These are phyloP conservation scores for Blastobotrys peoriensis DNA, from an alignment of 805 yeast species.

Conservation along the genomic window DNA sequence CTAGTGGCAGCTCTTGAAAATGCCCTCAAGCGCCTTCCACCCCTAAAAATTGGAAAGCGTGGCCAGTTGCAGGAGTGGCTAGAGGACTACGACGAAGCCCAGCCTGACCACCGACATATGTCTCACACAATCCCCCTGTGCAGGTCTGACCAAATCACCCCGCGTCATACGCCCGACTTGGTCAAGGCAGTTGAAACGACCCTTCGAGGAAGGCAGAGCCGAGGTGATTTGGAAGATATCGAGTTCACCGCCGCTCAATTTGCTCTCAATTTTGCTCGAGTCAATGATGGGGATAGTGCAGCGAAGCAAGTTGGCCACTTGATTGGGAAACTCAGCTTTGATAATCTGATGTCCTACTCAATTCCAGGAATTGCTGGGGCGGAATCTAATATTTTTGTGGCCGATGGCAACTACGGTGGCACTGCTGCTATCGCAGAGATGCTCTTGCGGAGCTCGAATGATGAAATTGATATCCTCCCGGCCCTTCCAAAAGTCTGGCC, in stretches of 20 bases:
- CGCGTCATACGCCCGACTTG: slow-evolving; percentile 6
- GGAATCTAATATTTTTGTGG: slow-evolving; percentile 7
- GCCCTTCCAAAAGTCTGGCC: slow-evolving; percentile 8
- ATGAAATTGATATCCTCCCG: slow-evolving; percentile 7
- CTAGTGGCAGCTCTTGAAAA: background rate
- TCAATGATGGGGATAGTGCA: slow-evolving; percentile 5
- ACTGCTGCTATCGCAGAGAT: slow-evolving; percentile 10
- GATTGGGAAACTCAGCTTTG: slow-evolving; percentile 8
- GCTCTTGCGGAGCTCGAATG: slow-evolving; percentile 5
- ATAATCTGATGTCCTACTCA: slow-evolving; percentile 9
- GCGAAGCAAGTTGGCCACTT: slow-evolving; percentile 5
- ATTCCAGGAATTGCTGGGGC: slow-evolving; percentile 9
- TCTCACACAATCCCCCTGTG: slow-evolving; percentile 10
- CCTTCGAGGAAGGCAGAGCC: background rate
- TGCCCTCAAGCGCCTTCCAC: slow-evolving; percentile 3
- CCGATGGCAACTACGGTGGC: slow-evolving; percentile 13
- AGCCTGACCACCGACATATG: slow-evolving; percentile 12
- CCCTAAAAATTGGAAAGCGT: slow-evolving; percentile 5
- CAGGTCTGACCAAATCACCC: slow-evolving; percentile 6
- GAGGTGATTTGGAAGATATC: slow-evolving; percentile 10
- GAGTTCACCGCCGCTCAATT: slow-evolving; percentile 8
- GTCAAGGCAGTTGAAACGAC: slow-evolving; percentile 5
- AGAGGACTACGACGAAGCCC: slow-evolving; percentile 10
- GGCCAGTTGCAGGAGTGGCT: slow-evolving; percentile 14
- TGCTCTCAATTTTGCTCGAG: slow-evolving; percentile 7